Evolutionary conservation across 2,329 filamentous ascomycete species (phyloP).

Genomic region (Aulographum hederae): DNA sequence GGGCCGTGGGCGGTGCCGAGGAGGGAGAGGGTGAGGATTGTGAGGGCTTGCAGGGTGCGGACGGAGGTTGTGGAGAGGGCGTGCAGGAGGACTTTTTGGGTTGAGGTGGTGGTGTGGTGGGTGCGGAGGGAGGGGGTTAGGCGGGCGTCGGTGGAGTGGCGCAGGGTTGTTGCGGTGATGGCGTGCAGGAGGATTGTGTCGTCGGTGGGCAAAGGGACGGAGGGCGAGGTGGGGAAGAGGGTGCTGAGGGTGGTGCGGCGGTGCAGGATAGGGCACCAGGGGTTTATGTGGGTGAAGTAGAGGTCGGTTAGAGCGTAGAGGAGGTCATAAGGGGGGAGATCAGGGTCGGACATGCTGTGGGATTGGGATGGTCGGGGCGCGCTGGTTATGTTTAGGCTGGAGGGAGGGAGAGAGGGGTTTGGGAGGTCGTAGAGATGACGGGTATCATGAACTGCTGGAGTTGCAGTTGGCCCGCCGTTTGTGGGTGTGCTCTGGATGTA

Average conservation of each 20-base stretch:
- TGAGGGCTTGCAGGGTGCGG: slow-evolving; percentile 69
- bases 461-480: no score
- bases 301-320: slow-evolving; percentile 41
- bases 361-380: slow-evolving; percentile 6
- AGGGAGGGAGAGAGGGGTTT: slow-evolving; percentile 34
- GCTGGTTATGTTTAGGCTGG: slow-evolving; percentile 35
- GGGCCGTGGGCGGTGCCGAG: slow-evolving; percentile 78
- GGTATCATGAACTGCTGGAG: no score
- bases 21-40: slow-evolving; percentile 71
- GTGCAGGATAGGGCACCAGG: slow-evolving; percentile 75
- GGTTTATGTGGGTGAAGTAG: slow-evolving; percentile 46
- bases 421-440: slow-evolving; percentile 15
- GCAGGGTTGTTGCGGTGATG: slow-evolving; percentile 73
- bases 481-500: no score
- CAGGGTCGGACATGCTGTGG: slow-evolving; percentile 18
- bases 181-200: slow-evolving; percentile 72
- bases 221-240: slow-evolving; percentile 50
- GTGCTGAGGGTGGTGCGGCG: slow-evolving; percentile 64
- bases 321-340: slow-evolving; percentile 41
- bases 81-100: slow-evolving; percentile 72
- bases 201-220: slow-evolving; percentile 51
- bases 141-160: slow-evolving; percentile 61
- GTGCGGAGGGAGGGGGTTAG: slow-evolving; percentile 55
- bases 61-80: slow-evolving; percentile 82
- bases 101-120: slow-evolving; percentile 63